Percentiles rank a stretch among this genome's conserved stretches.
These are phyloP conservation scores for Eutypa lata DNA, from an alignment of 2,329 filamentous ascomycete genomes.

Conservation along the genomic window DNA sequence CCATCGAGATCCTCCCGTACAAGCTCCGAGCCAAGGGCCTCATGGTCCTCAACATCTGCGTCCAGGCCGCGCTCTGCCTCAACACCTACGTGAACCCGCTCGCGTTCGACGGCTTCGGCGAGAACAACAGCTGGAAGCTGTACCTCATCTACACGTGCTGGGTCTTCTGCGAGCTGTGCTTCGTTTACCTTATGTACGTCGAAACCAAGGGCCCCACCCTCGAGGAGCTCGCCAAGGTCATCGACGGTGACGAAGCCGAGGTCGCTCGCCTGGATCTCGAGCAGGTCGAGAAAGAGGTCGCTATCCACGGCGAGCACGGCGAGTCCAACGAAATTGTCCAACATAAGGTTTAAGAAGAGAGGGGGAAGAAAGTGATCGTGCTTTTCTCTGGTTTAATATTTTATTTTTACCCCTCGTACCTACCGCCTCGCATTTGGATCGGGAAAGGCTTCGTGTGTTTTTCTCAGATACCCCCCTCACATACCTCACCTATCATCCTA, in stretches of 20 bases:
- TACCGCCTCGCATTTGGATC: background rate
- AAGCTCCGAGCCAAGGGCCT: constrained; percentile 49
- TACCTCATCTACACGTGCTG: constrained; percentile 57
- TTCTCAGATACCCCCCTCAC: background rate
- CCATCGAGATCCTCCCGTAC: constrained; percentile 50
- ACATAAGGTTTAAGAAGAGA: constrained; percentile 17
- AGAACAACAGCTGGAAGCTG: constrained; percentile 47
- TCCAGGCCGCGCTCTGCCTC: constrained; percentile 53
- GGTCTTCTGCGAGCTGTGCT: constrained; percentile 52
- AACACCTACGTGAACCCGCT: constrained; percentile 54
- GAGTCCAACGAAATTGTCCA: constrained; percentile 25
- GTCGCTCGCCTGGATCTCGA: constrained; percentile 44
- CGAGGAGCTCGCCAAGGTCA: constrained; percentile 65
- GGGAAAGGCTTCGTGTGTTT: background rate
- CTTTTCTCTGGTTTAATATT: background rate
- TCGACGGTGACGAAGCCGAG: constrained; percentile 57
- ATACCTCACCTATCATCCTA: background rate
- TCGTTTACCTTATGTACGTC: constrained; percentile 54
- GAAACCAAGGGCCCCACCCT: constrained; percentile 64
- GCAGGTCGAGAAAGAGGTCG: constrained; percentile 42
- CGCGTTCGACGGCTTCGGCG: constrained; percentile 45
- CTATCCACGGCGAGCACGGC: constrained; percentile 18
- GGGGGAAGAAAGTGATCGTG: background rate
- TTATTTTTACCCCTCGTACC: background rate
- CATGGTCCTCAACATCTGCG: constrained; percentile 54